These are phyloP conservation scores for Trichoderma simmonsii DNA, from an alignment of 2,329 filamentous ascomycete genomes.

Conservation along the genomic window DNA sequence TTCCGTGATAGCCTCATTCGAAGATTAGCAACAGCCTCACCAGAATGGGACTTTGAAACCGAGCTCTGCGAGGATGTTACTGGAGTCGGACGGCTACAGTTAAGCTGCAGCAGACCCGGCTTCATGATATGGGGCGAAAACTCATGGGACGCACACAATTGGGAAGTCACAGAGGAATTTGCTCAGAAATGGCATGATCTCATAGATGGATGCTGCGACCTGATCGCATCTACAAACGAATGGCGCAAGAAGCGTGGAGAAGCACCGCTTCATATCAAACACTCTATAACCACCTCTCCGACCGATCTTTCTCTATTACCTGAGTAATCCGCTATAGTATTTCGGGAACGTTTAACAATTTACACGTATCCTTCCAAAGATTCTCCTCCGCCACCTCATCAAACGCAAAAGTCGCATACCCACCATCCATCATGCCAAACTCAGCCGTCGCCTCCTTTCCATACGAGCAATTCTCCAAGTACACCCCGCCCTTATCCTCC, in stretches of 20 bases:
- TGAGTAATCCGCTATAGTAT: not conserved
- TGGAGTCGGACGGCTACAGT: not conserved
- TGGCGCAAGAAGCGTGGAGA: constrained; percentile 1
- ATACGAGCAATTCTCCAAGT: not conserved
- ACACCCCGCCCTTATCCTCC: not conserved
- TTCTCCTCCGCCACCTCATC: not conserved
- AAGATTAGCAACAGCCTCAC: not conserved
- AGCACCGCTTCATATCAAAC: not conserved
- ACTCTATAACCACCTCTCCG: not conserved
- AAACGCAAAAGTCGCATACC: not conserved
- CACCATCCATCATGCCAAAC: not conserved
- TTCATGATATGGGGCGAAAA: not conserved
- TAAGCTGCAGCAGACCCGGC: not conserved
- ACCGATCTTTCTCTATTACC: fast-evolving
- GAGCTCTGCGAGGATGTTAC: not conserved
- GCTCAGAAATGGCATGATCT: not conserved
- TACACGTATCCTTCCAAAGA: not conserved
- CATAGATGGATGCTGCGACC: not conserved
- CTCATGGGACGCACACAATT: not conserved
- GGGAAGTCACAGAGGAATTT: not conserved
- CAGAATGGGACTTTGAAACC: not conserved
- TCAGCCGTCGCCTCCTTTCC: not conserved
- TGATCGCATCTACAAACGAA: not conserved
- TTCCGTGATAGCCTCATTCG: not conserved
- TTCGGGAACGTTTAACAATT: not conserved